Evolutionary conservation across 1,139 yeast species (phyloP).

Genomic region (Hanseniaspora gamundiae): DNA sequence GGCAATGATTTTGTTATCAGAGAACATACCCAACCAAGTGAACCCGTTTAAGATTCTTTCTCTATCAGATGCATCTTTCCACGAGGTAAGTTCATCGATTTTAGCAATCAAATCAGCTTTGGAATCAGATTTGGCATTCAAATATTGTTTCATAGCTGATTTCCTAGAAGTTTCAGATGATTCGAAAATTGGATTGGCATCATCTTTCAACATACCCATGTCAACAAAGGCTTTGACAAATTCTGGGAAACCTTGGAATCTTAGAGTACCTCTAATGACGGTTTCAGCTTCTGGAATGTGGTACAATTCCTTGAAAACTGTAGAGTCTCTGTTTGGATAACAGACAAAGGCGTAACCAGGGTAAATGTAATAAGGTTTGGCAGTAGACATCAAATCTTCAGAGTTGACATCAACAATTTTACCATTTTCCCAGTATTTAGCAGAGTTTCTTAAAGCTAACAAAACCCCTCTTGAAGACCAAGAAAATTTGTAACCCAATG

Average conservation of each 20-base stretch:
- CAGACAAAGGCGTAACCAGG: conserved; percentile 93
- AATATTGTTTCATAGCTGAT: conserved; percentile 64
- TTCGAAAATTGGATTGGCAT: conserved; percentile 43
- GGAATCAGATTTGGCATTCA: conserved; percentile 58
- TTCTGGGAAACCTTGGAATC: conserved; percentile 98
- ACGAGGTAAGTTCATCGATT: conserved; percentile 65
- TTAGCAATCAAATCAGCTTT: conserved; percentile 66
- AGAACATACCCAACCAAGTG: conserved; percentile 88
- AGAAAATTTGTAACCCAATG: conserved; percentile 95
- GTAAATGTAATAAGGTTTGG: conserved; percentile 88
- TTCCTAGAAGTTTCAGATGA: conserved; percentile 64
- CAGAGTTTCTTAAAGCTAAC: conserved; percentile 87
- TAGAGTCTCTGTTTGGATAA: conserved; percentile 97
- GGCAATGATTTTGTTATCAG: conserved; percentile 64
- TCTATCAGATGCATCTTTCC: conserved; percentile 74
- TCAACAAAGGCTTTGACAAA: conserved; percentile 92
- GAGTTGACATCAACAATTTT: conserved; percentile 67
- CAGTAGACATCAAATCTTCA: conserved; percentile 89
- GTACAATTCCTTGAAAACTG: conserved; percentile 84
- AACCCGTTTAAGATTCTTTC: conserved; percentile 79
- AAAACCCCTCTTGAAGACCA: conserved; percentile 98
- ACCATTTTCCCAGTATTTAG: conserved; percentile 82
- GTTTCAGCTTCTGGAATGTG: conserved; percentile 95
- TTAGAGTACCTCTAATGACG: conserved; percentile 89
- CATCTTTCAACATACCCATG: conserved; percentile 81